Base-by-base conservation (phyloP, 305 asterid genomes). In the Fraxinus velutina region DNA sequence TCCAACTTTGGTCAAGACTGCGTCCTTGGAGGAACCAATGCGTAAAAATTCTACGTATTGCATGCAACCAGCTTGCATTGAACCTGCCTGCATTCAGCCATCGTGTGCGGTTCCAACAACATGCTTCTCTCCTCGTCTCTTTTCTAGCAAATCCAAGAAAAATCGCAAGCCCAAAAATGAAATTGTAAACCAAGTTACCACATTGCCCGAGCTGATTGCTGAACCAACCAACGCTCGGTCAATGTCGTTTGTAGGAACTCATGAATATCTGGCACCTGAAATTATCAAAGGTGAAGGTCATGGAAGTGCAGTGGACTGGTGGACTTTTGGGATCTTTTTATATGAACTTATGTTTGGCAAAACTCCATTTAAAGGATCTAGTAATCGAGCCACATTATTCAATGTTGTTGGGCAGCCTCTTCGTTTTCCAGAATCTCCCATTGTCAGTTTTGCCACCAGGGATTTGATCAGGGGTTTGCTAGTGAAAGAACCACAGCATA, bases 271-370 rank as follows among this genome's bases (percentile, higher is more conserved):
- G 47, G 97, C 95, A 3, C 97, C 95, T 0, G 97, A 92, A 86
- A 92, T 92, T 60, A 89, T 92, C 87, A 93, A 93, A 91, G 96
- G 97, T 3, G 97, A 93, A 80, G 97, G 97, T 19, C 97, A 93
- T 75, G 97, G 97, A 34, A 93, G 96, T 62, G 95, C 97, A 0
- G 97, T 93, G 57, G 97, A 93, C 75, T 93, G 97, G 97, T 93
- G 96, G 96, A 92, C 97, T 32, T 90, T 92, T 5, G 97, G 96
- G 55, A 93, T 93, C 74, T 91, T 93, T 80, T 74, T 93, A 0
- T 91, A 90, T 19, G 96, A 93, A 80, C 92, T 92, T 75, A 80
- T 93, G 83, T 91, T 91, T 6, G 94, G 97, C 34, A 90, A 88
- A 83, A 93, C 96, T 0, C 96, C 97, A 0, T 93, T 91, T 66